Evolutionary conservation across 768 basidiomycete genomes (phyloP).

Genomic region (Kondoa malvinella): DNA sequence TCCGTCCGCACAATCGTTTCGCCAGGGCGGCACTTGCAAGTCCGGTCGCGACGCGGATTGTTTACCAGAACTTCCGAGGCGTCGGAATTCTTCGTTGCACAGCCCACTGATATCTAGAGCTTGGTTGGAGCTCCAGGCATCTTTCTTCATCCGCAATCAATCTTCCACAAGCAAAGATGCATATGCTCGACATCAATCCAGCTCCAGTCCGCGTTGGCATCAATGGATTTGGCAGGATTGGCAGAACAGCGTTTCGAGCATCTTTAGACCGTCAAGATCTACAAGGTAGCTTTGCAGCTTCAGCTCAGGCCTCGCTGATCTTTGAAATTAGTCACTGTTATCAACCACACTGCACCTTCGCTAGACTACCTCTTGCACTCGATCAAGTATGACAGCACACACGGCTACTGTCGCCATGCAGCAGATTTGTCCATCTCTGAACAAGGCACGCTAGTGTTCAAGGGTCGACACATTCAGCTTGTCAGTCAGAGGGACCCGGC

Average conservation of each 20-base stretch:
- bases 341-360: conserved; percentile 33
- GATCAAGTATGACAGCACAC: conserved; percentile 32
- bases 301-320: too few relatives aligned
- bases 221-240: conserved; percentile 33
- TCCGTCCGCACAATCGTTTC: too few relatives aligned
- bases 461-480: conserved; percentile 20
- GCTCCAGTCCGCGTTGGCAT: conserved; percentile 25
- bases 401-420: conserved; percentile 26
- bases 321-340: conserved; percentile 29
- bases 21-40: too few relatives aligned
- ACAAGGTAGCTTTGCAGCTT: too few relatives aligned
- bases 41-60: too few relatives aligned
- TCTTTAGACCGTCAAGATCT: conserved; percentile 19
- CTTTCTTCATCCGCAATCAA: too few relatives aligned
- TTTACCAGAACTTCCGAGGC: too few relatives aligned
- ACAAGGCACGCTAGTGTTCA: conserved; percentile 7
- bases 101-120: too few relatives aligned
- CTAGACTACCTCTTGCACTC: conserved; percentile 30
- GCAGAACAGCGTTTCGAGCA: conserved; percentile 25
- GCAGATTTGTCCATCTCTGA: conserved; percentile 23
- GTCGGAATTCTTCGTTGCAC: too few relatives aligned
- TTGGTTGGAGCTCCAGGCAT: too few relatives aligned
- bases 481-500: conserved; percentile 29
- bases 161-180: too few relatives aligned
- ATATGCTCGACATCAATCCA: conserved; percentile 20